Base-by-base conservation (phyloP, 176 grass and related monocot genomes). In the Oryza longistaminata region DNA sequence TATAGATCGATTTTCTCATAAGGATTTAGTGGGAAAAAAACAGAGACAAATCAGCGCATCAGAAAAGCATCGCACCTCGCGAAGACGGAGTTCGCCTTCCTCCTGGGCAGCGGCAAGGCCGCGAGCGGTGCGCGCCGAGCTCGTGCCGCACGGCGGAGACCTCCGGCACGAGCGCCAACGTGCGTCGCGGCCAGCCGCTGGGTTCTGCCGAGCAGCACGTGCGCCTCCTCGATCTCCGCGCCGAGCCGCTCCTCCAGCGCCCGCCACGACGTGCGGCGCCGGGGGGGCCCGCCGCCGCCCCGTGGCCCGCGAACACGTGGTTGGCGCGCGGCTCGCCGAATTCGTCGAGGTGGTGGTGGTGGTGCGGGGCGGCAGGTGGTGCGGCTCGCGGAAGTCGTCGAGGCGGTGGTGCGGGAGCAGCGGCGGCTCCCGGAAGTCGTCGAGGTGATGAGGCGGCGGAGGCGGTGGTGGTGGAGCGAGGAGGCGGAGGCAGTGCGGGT, bases 181-280 rank as follows among this genome's bases (percentile, higher is more conserved):
- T 99, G 96, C 46, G 96, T 99, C 25, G 96, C 93, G 27, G 96
- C 86, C 64, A 99, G 91, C n/a, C 91, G 93, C 82, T 99, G n/a
- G 96, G 81, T 99, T 99, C 77, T 91, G 62, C 65, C 88, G 67
- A 99, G n/a, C n/a, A n/a, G n/a, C n/a, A n/a, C 84, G 50, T 96
- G 96, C 64, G 92, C 88, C 58, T 99, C 96, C 46, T 98, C 89
- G 60, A 94, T 91, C 85, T 98, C 93, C 9, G 60, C 86, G 26
- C 85, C 90, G 31, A 98, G 84, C n/a, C 82, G 96, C 65, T 98
- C 96, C 96, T 98, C 93, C 39, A 98, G 81, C 37, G 89, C 85
- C 13, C n/a, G n/a, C 87, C 91, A 81, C 81, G 15, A 90, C 31
- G 64, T 86, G 91, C 64, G 81, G 72, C 44, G 81, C 67, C 35